phyloP scores from a whole-genome alignment of 306 rosid genomes.

The Oxytropis ochrocephala region DNA sequence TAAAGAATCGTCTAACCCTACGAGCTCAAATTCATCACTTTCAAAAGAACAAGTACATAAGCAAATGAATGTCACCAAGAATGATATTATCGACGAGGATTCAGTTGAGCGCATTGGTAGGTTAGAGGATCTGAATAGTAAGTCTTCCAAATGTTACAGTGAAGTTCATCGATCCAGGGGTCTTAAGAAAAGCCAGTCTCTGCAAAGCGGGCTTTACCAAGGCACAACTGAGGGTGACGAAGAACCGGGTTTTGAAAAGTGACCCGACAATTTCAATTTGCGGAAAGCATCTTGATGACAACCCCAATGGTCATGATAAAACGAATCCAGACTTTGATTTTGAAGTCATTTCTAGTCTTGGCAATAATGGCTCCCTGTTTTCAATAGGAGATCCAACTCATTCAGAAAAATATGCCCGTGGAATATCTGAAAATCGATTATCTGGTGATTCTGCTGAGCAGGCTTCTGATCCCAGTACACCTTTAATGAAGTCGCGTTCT shows the following conservation, averaged over 20 bases:
- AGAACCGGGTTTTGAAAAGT: constrained; percentile 31
- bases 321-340: constrained; percentile 16
- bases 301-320: constrained; percentile 27
- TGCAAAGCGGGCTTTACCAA: constrained; percentile 48
- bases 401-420: constrained; percentile 48
- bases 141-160: constrained; percentile 13
- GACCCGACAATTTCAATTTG: constrained; percentile 21
- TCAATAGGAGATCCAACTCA: constrained; percentile 39
- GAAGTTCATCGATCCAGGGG: constrained; percentile 15
- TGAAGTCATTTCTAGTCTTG: constrained; percentile 29
- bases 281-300: constrained; percentile 28
- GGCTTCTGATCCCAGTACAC: constrained; percentile 15
- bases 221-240: constrained; percentile 39
- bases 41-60: constrained; percentile 24
- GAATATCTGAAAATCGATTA: constrained; percentile 38
- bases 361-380: constrained; percentile 38
- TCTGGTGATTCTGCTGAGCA: constrained; percentile 34
- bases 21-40: constrained; percentile 15
- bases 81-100: constrained; percentile 28
- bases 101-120: constrained; percentile 29
- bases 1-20: constrained; percentile 18
- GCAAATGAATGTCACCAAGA: constrained; percentile 16
- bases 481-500: constrained; percentile 54
- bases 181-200: constrained; percentile 60
- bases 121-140: constrained; percentile 37